Conservation (phyloP, 495 filamentous ascomycete species). For the Penicillium soppii region DNA sequence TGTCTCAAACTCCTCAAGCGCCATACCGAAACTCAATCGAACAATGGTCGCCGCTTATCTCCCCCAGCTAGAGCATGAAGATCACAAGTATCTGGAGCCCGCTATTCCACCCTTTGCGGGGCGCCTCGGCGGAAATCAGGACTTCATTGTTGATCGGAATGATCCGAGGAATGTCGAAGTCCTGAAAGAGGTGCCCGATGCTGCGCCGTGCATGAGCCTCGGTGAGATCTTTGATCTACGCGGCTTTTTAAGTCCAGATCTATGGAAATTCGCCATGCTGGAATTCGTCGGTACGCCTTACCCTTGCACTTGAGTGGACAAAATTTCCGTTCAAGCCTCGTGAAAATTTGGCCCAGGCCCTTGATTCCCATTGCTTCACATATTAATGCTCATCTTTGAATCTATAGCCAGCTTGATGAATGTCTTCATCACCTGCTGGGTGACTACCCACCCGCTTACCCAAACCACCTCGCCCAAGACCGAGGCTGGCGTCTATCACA, state of each 20-base stretch:
- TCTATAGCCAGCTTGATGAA: slow-evolving; percentile 26
- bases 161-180: slow-evolving; percentile 35
- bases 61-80: slow-evolving; percentile 12
- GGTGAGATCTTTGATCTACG: slow-evolving; percentile 35
- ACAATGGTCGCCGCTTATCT: slow-evolving; percentile 19
- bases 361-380: neutral
- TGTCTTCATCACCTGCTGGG: slow-evolving; percentile 28
- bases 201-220: slow-evolving; percentile 40
- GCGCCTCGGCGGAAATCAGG: slow-evolving; percentile 50
- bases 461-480: slow-evolving; percentile 16
- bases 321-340: neutral
- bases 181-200: slow-evolving; percentile 44
- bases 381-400: neutral
- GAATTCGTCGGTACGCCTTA: slow-evolving; percentile 41
- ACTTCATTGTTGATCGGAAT: slow-evolving; percentile 38
- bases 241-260: slow-evolving; percentile 35
- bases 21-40: slow-evolving; percentile 8
- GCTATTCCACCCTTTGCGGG: slow-evolving; percentile 41
- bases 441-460: slow-evolving; percentile 18
- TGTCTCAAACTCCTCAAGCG: neutral
- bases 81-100: slow-evolving; percentile 14
- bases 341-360: neutral
- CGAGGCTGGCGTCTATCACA: slow-evolving; percentile 22
- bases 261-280: slow-evolving; percentile 47
- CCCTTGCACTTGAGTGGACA: too few relatives aligned